These are phyloP conservation scores for Aquilaria yunnanensis DNA, from an alignment of 345 rosid species.

Conservation along the genomic window DNA sequence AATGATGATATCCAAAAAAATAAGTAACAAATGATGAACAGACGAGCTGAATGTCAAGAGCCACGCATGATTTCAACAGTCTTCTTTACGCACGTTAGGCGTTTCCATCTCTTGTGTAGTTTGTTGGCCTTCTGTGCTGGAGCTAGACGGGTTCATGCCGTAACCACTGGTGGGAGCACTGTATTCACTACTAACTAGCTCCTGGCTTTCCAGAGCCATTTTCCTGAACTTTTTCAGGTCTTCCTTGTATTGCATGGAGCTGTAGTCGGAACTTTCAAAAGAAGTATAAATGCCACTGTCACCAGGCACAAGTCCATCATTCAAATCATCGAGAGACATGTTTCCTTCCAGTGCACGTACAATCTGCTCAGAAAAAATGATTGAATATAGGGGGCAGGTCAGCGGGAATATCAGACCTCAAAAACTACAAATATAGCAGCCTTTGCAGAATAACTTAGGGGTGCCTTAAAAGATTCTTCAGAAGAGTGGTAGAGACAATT, in stretches of 20 bases:
- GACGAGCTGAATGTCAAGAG: neutral
- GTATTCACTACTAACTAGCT: constrained; percentile 41
- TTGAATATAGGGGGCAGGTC: too few species aligned
- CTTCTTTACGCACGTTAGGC: constrained; percentile 21
- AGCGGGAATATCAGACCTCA: too few species aligned
- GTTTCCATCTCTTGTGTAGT: constrained; percentile 40
- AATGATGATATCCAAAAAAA: too few species aligned
- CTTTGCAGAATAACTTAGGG: too few species aligned
- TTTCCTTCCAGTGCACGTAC: constrained; percentile 85
- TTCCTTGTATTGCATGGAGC: constrained; percentile 53
- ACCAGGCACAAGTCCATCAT: constrained; percentile 48
- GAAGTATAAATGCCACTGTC: constrained; percentile 37
- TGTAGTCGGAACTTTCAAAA: constrained; percentile 56
- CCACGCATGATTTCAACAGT: constrained; percentile 6
- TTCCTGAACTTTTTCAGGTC: constrained; percentile 64
- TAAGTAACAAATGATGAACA: neutral
- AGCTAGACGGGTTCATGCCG: constrained; percentile 42
- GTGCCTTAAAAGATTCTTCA: too few species aligned
- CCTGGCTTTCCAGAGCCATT: constrained; percentile 61
- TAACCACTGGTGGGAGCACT: constrained; percentile 52
- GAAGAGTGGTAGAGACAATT: too few species aligned
- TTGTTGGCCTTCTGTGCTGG: constrained; percentile 57
- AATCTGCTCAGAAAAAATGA: constrained; percentile 34
- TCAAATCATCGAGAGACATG: constrained; percentile 50
- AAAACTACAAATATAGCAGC: too few species aligned